phyloP scores from a whole-genome alignment of 2,329 filamentous ascomycete genomes.

The Tothia fuscella region DNA sequence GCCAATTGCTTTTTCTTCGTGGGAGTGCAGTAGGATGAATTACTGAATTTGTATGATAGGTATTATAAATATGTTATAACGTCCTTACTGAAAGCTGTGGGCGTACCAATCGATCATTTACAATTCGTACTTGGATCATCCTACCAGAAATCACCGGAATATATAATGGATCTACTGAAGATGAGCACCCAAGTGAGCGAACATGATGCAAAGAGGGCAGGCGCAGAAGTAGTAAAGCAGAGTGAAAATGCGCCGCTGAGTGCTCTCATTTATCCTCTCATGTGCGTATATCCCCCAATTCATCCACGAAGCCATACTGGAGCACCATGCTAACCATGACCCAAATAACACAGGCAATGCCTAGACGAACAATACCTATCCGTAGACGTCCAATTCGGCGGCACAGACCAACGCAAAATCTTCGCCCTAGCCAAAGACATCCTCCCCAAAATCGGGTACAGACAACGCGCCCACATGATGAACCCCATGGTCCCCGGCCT shows the following conservation, averaged over 20 bases:
- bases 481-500: conserved; percentile 87
- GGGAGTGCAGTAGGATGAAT: too few relatives aligned
- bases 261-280: conserved; percentile 69
- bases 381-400: conserved; percentile 78
- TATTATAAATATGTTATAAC: conserved; percentile 76
- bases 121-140: conserved; percentile 74
- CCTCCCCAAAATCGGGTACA: conserved; percentile 76
- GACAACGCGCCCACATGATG: conserved; percentile 56
- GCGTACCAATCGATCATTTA: conserved; percentile 66
- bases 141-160: conserved; percentile 58
- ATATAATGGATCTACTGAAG: conserved; percentile 82
- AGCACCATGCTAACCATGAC: too few relatives aligned
- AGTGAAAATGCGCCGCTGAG: conserved; percentile 61
- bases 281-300: conserved; percentile 70
- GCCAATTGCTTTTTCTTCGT: too few relatives aligned
- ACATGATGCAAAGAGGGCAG: conserved; percentile 79
- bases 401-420: conserved; percentile 73
- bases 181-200: conserved; percentile 58
- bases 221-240: conserved; percentile 92
- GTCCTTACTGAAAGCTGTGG: conserved; percentile 61
- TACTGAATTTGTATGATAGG: too few relatives aligned
- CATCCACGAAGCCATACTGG: too few relatives aligned
- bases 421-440: conserved; percentile 78
- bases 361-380: conserved; percentile 57
- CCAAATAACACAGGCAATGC: too few relatives aligned